phyloP scores from a whole-genome alignment of 192 early-diverging fungal species.

The Jimgerdemannia flammicorona region DNA sequence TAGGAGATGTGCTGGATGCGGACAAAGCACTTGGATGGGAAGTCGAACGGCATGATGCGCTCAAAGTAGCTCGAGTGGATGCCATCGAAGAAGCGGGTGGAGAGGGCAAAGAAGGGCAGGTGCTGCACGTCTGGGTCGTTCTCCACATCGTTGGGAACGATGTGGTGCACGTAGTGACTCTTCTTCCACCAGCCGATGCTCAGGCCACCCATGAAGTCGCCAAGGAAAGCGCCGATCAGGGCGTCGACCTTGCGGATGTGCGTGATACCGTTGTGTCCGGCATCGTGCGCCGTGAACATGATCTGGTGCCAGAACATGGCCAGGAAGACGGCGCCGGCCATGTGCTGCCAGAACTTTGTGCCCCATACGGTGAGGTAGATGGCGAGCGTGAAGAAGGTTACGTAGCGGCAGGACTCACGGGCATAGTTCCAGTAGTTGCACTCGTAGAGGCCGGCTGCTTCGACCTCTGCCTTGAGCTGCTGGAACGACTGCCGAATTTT shows the following conservation, averaged over 20 bases:
- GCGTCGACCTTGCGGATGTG: constrained; percentile 70
- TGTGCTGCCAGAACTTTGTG: constrained; percentile 45
- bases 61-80: constrained; percentile 90
- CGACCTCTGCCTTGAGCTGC: constrained; percentile 61
- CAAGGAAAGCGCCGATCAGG: constrained; percentile 78
- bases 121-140: constrained; percentile 99
- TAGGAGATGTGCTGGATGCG: constrained; percentile 82
- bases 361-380: constrained; percentile 42
- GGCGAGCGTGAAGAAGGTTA: constrained; percentile 39
- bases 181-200: constrained; percentile 97
- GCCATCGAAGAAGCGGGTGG: constrained; percentile 71
- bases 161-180: constrained; percentile 96
- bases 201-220: constrained; percentile 81
- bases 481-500: constrained; percentile 42
- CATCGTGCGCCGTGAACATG: constrained; percentile 91
- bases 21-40: constrained; percentile 69
- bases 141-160: constrained; percentile 89
- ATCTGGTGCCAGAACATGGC: constrained; percentile 88
- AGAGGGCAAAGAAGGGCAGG: constrained; percentile 91
- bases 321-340: constrained; percentile 56
- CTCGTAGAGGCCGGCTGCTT: constrained; percentile 60
- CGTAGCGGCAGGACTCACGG: constrained; percentile 47
- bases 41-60: constrained; percentile 79
- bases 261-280: constrained; percentile 91
- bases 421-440: constrained; percentile 52